Conservation (phyloP, 768 basidiomycete genomes). For the Tylopilus sp. region DNA sequence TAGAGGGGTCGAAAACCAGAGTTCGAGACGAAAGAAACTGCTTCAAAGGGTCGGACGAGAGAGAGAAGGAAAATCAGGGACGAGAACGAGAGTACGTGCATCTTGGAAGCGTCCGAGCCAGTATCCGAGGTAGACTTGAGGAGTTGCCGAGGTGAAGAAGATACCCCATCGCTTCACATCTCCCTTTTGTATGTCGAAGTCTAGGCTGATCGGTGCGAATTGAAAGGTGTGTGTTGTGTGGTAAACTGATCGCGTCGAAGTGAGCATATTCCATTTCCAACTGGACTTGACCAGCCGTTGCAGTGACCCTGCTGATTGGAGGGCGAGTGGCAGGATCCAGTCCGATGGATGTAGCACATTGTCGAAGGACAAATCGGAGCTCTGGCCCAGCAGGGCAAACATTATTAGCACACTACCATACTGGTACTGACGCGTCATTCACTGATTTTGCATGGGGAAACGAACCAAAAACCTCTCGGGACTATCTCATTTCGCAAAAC, state of each 20-base stretch:
- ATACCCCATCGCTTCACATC: neutral
- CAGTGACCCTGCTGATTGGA: neutral
- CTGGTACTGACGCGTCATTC: neutral
- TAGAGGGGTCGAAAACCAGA: slow-evolving; percentile 8
- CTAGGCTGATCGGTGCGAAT: slow-evolving; percentile 1
- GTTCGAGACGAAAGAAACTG: slow-evolving; percentile 15
- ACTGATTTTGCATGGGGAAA: slow-evolving; percentile 34
- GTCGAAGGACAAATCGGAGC: neutral
- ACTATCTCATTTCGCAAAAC: slow-evolving; percentile 41
- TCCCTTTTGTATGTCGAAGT: slow-evolving; percentile 12
- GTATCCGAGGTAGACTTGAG: slow-evolving; percentile 14
- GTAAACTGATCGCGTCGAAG: neutral
- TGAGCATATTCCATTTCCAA: neutral
- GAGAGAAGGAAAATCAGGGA: slow-evolving; percentile 14
- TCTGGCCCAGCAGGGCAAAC: neutral
- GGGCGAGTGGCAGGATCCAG: too few species aligned
- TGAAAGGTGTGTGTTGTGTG: slow-evolving; percentile 8
- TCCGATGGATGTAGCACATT: too few species aligned
- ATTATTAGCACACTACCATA: too few species aligned
- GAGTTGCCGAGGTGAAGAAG: slow-evolving; percentile 4
- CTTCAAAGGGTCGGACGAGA: slow-evolving; percentile 8
- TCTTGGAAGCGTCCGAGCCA: slow-evolving; percentile 22
- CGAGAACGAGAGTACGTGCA: slow-evolving; percentile 14
- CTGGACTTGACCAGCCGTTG: neutral
- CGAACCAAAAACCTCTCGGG: slow-evolving; percentile 39